Conservation (phyloP, 2,329 filamentous ascomycete species). For the Paramyrothecium sp. region DNA sequence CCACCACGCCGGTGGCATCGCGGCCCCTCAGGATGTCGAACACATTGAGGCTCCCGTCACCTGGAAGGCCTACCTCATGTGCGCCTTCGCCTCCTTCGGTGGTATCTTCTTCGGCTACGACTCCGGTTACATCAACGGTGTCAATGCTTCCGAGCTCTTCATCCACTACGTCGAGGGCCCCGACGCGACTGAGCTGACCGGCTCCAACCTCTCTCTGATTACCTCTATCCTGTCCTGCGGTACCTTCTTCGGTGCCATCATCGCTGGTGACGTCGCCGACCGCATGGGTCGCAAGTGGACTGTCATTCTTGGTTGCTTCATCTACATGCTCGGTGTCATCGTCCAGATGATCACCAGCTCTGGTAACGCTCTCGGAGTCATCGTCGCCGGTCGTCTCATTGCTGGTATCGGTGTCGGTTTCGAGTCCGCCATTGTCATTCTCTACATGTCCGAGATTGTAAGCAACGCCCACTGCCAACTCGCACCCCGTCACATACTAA, state of each 20-base stretch:
- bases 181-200: conserved; percentile 28
- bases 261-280: conserved; percentile 76
- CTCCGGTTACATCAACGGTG: conserved; percentile 72
- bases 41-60: conserved; percentile 68
- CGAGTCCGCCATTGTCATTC: conserved; percentile 75
- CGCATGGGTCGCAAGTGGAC: conserved; percentile 71
- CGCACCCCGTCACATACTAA: background rate
- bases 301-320: conserved; percentile 66
- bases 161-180: conserved; percentile 47
- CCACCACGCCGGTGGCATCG: conserved; percentile 29
- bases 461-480: conserved; percentile 18
- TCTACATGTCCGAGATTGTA: conserved; percentile 85
- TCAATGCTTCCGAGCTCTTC: conserved; percentile 53
- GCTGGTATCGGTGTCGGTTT: conserved; percentile 79
- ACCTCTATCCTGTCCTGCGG: conserved; percentile 75
- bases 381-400: conserved; percentile 72
- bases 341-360: conserved; percentile 60
- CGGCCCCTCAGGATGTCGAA: conserved; percentile 49
- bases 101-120: conserved; percentile 80
- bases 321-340: conserved; percentile 69
- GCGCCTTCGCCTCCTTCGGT: conserved; percentile 69
- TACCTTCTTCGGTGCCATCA: conserved; percentile 77
- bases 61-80: conserved; percentile 66
- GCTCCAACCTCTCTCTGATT: conserved; percentile 54
- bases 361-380: conserved; percentile 52